A percentile compares a stretch with the other conserved stretches of the same genome.
Evolutionary conservation across 495 filamentous ascomycete genomes (phyloP).

Genomic region (Talaromyces adpressus): DNA sequence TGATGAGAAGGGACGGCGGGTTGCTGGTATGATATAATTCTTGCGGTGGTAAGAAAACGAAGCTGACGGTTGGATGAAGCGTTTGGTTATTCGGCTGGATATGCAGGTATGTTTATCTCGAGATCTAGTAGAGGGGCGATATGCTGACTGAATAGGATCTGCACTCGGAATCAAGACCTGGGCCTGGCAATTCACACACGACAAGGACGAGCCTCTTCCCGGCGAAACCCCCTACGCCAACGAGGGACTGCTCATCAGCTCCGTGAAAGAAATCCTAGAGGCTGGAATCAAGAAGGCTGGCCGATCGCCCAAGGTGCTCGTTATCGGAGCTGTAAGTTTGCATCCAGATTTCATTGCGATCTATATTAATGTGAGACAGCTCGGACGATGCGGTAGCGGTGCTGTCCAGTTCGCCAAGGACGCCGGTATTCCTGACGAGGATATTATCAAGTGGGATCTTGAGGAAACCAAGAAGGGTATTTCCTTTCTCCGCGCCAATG

Average conservation of each 20-base stretch:
- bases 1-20: conserved; percentile 67
- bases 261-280: conserved; percentile 63
- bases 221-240: conserved; percentile 69
- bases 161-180: conserved; percentile 80
- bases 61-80: conserved; percentile 14
- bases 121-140: neutral
- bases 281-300: conserved; percentile 49
- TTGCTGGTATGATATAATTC: conserved; percentile 44
- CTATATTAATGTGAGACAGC: conserved; percentile 13
- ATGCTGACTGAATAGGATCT: conserved; percentile 24
- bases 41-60: neutral
- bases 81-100: conserved; percentile 74
- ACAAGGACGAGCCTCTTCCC: conserved; percentile 53
- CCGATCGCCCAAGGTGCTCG: conserved; percentile 43
- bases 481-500: neutral
- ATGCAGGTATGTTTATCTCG: conserved; percentile 46
- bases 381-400: conserved; percentile 83
- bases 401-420: conserved; percentile 73
- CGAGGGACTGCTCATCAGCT: conserved; percentile 61
- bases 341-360: neutral
- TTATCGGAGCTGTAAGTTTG: conserved; percentile 51
- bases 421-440: conserved; percentile 64
- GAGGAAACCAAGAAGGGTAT: conserved; percentile 61
- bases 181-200: conserved; percentile 78
- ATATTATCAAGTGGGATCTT: conserved; percentile 89